phyloP scores from a whole-genome alignment of 2,329 filamentous ascomycete genomes.

The Ophiostoma novo-ulmi region DNA sequence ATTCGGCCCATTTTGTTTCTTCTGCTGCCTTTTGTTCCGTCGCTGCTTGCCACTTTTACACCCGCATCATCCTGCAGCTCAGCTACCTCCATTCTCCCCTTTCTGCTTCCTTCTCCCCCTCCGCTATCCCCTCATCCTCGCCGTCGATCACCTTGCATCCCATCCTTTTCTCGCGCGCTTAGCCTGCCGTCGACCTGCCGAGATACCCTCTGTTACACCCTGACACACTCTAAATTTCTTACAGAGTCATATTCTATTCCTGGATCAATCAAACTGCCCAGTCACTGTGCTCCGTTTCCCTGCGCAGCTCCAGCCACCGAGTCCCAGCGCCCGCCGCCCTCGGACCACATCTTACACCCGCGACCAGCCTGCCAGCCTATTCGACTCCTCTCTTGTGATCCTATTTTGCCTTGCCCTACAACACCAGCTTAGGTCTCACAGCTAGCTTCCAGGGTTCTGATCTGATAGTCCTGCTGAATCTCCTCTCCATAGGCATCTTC shows the following conservation, averaged over 20 bases:
- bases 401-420: neutral
- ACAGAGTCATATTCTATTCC: slow-evolving; percentile 1
- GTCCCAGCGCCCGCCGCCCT: neutral
- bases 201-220: neutral
- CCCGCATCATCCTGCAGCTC: neutral
- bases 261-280: neutral
- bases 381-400: neutral
- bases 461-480: neutral
- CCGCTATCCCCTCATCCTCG: neutral
- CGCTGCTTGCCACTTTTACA: neutral
- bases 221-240: neutral
- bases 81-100: neutral
- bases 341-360: slow-evolving; percentile 8
- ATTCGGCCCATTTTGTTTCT: too few species aligned
- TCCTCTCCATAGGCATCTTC: neutral
- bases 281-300: neutral
- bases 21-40: neutral
- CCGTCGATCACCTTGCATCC: neutral
- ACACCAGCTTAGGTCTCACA: neutral
- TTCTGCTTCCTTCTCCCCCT: neutral
- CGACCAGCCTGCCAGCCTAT: neutral
- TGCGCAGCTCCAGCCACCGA: slow-evolving; percentile 1
- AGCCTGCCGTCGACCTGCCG: neutral
- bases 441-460: neutral
- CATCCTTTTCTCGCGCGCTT: slow-evolving; percentile 8